Conservation (phyloP, 768 basidiomycete species). For the Pisolithus marmoratus region DNA sequence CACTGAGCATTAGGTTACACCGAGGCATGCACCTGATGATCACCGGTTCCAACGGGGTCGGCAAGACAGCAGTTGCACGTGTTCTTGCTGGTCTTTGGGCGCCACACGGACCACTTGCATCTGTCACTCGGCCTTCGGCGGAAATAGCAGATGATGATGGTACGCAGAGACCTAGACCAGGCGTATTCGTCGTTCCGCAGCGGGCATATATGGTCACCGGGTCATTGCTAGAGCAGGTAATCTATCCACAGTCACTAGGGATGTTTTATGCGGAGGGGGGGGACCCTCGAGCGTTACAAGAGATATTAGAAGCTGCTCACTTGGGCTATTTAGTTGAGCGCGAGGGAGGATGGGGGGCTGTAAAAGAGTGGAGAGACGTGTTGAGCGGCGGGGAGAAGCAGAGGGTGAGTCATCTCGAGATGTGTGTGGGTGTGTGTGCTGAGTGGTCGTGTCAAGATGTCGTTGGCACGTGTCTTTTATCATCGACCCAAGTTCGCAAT, state of each 20-base stretch:
- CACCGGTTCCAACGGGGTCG: slow-evolving; percentile 88
- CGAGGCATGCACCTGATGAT: slow-evolving; percentile 88
- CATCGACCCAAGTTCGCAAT: slow-evolving; percentile 79
- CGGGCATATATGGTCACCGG: slow-evolving; percentile 90
- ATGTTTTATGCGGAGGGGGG: slow-evolving; percentile 62
- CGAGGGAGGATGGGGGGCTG: slow-evolving; percentile 84
- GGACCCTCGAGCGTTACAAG: slow-evolving; percentile 63
- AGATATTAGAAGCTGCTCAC: slow-evolving; percentile 76
- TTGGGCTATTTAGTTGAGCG: slow-evolving; percentile 78
- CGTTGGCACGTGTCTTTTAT: slow-evolving; percentile 89
- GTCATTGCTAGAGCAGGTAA: slow-evolving; percentile 85
- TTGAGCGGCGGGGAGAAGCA: slow-evolving; percentile 97
- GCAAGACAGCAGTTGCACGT: slow-evolving; percentile 85
- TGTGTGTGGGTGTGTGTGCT: background rate
- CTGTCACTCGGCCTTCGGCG: slow-evolving; percentile 26
- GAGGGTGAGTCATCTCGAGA: slow-evolving; percentile 41
- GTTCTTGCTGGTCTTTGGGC: slow-evolving; percentile 91
- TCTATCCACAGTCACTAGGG: slow-evolving; percentile 72
- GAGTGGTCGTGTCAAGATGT: slow-evolving; percentile 54
- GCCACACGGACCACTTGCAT: slow-evolving; percentile 35
- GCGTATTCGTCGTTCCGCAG: slow-evolving; percentile 87
- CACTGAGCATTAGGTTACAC: slow-evolving; percentile 56
- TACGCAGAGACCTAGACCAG: slow-evolving; percentile 28
- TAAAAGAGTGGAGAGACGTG: slow-evolving; percentile 96
- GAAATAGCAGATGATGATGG: slow-evolving; percentile 30